Evolutionary conservation across 2,329 filamentous ascomycete genomes (phyloP).

Genomic region (Pyrenochaeta sp.): DNA sequence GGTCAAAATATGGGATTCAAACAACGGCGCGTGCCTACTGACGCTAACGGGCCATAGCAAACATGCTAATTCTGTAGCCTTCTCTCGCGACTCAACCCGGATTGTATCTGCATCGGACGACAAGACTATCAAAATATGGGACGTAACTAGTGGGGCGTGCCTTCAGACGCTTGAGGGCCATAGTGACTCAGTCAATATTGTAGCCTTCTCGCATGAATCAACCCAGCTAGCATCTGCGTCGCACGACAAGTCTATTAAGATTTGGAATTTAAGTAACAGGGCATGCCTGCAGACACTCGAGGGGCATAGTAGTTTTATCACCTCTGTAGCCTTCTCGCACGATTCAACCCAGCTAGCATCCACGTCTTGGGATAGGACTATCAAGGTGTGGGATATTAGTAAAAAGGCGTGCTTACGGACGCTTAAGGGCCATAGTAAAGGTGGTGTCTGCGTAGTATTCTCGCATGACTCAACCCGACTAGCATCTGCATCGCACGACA

Average conservation of each 20-base stretch:
- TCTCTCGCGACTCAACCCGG: slow-evolving; percentile 26
- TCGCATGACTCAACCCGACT: slow-evolving; percentile 3
- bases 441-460: slow-evolving; percentile 25
- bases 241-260: slow-evolving; percentile 10
- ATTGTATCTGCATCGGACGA: slow-evolving; percentile 11
- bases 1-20: not conserved
- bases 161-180: slow-evolving; percentile 18
- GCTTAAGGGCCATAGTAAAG: slow-evolving; percentile 15
- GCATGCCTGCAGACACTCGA: no score
- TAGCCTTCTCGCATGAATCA: slow-evolving; percentile 26
- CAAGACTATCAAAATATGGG: slow-evolving; percentile 12
- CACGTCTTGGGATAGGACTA: slow-evolving; percentile 16
- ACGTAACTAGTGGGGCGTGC: slow-evolving; percentile 14
- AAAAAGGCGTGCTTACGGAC: slow-evolving; percentile 21
- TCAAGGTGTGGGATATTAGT: slow-evolving; percentile 27
- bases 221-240: slow-evolving; percentile 16
- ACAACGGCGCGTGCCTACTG: slow-evolving; percentile 15
- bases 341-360: slow-evolving; percentile 17
- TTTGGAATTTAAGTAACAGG: slow-evolving; percentile 16
- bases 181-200: not conserved
- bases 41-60: slow-evolving; percentile 31
- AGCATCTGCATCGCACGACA: slow-evolving; percentile 6
- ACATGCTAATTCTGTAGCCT: slow-evolving; percentile 25
- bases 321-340: slow-evolving; percentile 27
- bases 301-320: slow-evolving; percentile 6